These are phyloP conservation scores for Silene latifolia DNA, from an alignment of 148 eudicot species.

Conservation along the genomic window DNA sequence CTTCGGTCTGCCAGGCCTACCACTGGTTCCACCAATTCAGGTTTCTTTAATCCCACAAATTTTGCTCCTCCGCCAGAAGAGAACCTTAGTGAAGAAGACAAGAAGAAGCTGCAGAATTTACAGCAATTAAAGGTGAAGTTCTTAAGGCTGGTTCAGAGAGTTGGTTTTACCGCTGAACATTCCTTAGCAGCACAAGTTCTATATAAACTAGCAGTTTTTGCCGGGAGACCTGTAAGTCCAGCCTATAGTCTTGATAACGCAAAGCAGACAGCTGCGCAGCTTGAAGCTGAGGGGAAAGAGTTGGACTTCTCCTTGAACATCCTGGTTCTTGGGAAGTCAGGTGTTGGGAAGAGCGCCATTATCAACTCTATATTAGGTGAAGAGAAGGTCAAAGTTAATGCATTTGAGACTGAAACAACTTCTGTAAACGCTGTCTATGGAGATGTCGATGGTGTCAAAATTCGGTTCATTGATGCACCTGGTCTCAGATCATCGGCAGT, in stretches of 20 bases:
- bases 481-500: slow-evolving; percentile 71
- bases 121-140: slow-evolving; percentile 75
- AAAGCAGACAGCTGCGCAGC: slow-evolving; percentile 53
- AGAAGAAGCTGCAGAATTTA: slow-evolving; percentile 64
- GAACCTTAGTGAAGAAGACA: slow-evolving; percentile 75
- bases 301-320: slow-evolving; percentile 70
- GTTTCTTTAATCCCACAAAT: slow-evolving; percentile 40
- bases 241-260: slow-evolving; percentile 74
- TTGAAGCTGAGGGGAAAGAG: slow-evolving; percentile 65
- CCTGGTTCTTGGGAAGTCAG: slow-evolving; percentile 81
- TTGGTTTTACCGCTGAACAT: slow-evolving; percentile 75
- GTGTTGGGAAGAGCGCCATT: slow-evolving; percentile 97
- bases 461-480: slow-evolving; percentile 81
- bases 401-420: slow-evolving; percentile 68
- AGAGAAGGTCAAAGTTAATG: slow-evolving; percentile 65
- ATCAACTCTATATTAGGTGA: slow-evolving; percentile 87
- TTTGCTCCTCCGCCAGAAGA: slow-evolving; percentile 43
- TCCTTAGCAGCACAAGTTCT: slow-evolving; percentile 79
- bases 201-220: slow-evolving; percentile 65
- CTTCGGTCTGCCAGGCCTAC: slow-evolving; percentile 55
- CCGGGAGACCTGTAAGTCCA: slow-evolving; percentile 63
- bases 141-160: slow-evolving; percentile 78
- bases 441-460: slow-evolving; percentile 64
- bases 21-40: slow-evolving; percentile 43
- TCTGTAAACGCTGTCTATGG: slow-evolving; percentile 63